phyloP scores from a whole-genome alignment of 1,284 basidiomycete species.

The Butyriboletus appendiculatus region DNA sequence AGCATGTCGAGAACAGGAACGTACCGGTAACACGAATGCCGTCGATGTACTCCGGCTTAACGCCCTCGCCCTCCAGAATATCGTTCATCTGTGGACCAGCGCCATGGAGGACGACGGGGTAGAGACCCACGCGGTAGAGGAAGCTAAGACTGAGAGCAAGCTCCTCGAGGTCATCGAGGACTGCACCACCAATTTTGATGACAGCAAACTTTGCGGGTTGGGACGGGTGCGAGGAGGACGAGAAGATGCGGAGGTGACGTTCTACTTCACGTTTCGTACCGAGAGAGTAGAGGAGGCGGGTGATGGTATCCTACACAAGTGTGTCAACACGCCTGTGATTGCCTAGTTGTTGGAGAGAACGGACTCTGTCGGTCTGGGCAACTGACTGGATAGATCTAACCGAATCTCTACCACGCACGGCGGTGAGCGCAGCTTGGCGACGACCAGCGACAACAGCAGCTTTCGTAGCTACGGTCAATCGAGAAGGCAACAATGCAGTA shows the following conservation, averaged over 20 bases:
- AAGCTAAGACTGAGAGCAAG: constrained; percentile 92
- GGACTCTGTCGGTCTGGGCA: constrained; percentile 37
- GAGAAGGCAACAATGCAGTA: constrained; percentile 18
- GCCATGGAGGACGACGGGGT: constrained; percentile 93
- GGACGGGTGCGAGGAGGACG: constrained; percentile 80
- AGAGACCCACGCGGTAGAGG: constrained; percentile 90
- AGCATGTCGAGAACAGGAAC: constrained; percentile 23
- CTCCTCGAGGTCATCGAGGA: constrained; percentile 88
- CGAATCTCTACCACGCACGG: constrained; percentile 35
- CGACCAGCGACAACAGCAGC: constrained; percentile 48
- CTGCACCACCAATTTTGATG: constrained; percentile 93
- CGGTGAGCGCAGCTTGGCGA: constrained; percentile 46
- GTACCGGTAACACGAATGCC: constrained; percentile 91
- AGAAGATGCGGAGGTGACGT: constrained; percentile 95
- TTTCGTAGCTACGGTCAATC: constrained; percentile 27
- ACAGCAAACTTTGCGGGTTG: constrained; percentile 91
- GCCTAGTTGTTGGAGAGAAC: constrained; percentile 10
- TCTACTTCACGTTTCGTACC: constrained; percentile 96
- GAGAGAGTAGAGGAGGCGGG: constrained; percentile 91
- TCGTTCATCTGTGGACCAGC: constrained; percentile 94
- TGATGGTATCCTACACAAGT: constrained; percentile 79
- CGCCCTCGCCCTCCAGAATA: constrained; percentile 87
- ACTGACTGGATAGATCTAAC: constrained; percentile 34
- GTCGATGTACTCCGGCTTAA: constrained; percentile 93
- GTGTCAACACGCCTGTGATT: constrained; percentile 4